Base-by-base conservation (phyloP, 164 flowering plant genomes). In the Kingdonia uniflora region DNA sequence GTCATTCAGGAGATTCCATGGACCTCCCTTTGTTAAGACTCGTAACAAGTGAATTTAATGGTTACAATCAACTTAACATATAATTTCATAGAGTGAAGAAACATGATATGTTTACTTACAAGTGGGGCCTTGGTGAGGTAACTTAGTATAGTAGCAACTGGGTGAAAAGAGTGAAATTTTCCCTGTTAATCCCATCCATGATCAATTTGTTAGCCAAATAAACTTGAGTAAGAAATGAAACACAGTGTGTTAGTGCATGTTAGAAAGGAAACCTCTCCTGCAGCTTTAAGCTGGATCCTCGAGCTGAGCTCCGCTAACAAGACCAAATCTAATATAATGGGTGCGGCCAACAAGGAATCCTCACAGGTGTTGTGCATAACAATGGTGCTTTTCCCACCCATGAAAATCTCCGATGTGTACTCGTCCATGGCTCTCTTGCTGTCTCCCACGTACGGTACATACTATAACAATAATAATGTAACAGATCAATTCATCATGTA, bases 351-450 rank as follows among this genome's bases (percentile, higher is more conserved):
- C 35, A 94, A 74, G 16, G 99, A 94, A 65, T 94, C 99, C 70
- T 94, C 99, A 41, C 99, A 94, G 0, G 96, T 89, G 76, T 94
- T 94, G 80, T 94, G 99, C 68, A 94, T 14, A 49, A 89, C 99
- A 15, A 94, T 94, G 63, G 99, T 94, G 84, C 68, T 89, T 71
- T 64, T 83, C 11, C 99, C 99, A 51, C 97, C 99, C 99, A 94
- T 87, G 85, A 89, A 94, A 39, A 94, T 94, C 76, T 94, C 99
- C 0, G 99, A 94, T 4, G 92, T 87, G 82, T 94, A 94, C 85
- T 94, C 97, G 62, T 94, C 99, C 99, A 94, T 87, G 19, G 99
- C 99, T 51, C 99, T 79, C 88, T 94, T 94, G 81, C 99, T 94
- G 51, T 94, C 99, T 15, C 81, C 99, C 16, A 94, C 97, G 53